Conservation (phyloP, 768 basidiomycete species). For the Daedaleopsis sinensis region DNA sequence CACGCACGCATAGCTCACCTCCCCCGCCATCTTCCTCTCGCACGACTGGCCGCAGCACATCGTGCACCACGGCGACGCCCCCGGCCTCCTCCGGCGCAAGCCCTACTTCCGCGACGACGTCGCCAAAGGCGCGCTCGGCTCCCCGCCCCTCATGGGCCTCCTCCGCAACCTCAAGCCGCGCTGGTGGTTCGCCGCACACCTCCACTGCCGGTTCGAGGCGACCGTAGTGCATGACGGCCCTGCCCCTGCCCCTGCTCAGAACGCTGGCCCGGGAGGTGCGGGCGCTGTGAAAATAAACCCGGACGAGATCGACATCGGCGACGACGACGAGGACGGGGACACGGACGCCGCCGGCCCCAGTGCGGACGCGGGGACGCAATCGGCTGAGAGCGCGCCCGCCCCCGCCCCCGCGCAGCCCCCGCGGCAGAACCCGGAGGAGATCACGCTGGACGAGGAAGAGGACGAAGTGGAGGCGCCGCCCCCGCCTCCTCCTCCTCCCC, state of each 20-base stretch:
- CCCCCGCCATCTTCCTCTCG: conserved; percentile 81
- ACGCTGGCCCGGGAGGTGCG: not conserved
- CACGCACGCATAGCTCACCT: conserved; percentile 47
- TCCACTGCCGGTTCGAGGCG: conserved; percentile 89
- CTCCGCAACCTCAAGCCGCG: conserved; percentile 70
- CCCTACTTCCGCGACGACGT: conserved; percentile 79
- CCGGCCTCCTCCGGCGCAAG: conserved; percentile 69
- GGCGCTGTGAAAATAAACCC: conserved; percentile 30
- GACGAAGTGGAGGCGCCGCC: conserved; percentile 45
- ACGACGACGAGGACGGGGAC: conserved; percentile 33
- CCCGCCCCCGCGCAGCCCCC: not conserved
- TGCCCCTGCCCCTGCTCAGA: not conserved
- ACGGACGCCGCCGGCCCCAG: not conserved
- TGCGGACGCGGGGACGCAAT: no score
- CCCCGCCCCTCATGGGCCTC: conserved; percentile 82
- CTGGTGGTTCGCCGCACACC: conserved; percentile 94
- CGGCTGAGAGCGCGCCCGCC: no score
- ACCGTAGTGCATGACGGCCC: conserved; percentile 46
- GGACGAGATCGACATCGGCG: conserved; percentile 44
- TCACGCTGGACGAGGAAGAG: conserved; percentile 48
- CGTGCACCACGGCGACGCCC: conserved; percentile 76
- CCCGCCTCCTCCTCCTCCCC: conserved; percentile 33
- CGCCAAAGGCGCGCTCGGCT: conserved; percentile 70
- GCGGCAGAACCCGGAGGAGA: conserved; percentile 52
- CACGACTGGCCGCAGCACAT: conserved; percentile 96